A percentile compares a stretch with the other conserved stretches of the same genome.
These are phyloP conservation scores for Vigna angularis DNA, from an alignment of 306 rosid species.

Conservation along the genomic window DNA sequence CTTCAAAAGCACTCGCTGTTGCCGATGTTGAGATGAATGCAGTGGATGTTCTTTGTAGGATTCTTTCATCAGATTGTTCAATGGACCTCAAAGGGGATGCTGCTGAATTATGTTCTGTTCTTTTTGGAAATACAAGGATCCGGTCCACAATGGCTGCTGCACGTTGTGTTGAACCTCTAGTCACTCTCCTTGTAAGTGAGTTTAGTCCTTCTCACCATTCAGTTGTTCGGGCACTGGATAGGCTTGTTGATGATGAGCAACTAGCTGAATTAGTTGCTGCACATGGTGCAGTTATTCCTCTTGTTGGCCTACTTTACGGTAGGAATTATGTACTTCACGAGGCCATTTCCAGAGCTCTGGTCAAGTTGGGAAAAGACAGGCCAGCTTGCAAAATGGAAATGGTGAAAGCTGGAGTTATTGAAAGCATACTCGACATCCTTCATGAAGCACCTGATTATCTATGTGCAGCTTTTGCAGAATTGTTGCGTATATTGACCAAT, in stretches of 20 bases:
- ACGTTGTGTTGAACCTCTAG: slow-evolving; percentile 97
- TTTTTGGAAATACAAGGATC: slow-evolving; percentile 94
- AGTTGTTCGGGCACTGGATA: slow-evolving; percentile 94
- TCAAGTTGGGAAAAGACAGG: slow-evolving; percentile 96
- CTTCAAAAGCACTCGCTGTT: slow-evolving; percentile 94
- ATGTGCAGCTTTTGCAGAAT: slow-evolving; percentile 90
- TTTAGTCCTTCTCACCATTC: slow-evolving; percentile 92
- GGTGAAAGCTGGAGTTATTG: slow-evolving; percentile 97
- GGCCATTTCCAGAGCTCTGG: slow-evolving; percentile 95
- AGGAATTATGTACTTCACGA: slow-evolving; percentile 91
- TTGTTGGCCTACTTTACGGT: slow-evolving; percentile 91
- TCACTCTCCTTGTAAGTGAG: slow-evolving; percentile 94
- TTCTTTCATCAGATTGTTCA: slow-evolving; percentile 87
- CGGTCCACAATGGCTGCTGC: slow-evolving; percentile 98
- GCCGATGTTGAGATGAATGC: slow-evolving; percentile 99
- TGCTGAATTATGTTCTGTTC: slow-evolving; percentile 91
- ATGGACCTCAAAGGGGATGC: slow-evolving; percentile 99
- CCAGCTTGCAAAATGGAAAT: slow-evolving; percentile 95
- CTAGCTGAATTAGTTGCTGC: slow-evolving; percentile 97
- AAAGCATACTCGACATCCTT: slow-evolving; percentile 86
- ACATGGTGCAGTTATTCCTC: slow-evolving; percentile 98
- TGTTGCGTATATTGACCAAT: slow-evolving; percentile 95
- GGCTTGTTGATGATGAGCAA: slow-evolving; percentile 96
- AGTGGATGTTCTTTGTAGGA: slow-evolving; percentile 96
- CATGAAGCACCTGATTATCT: slow-evolving; percentile 97